Evolutionary conservation across 805 yeast genomes (phyloP), one percentile per base, ranked within the genome.

Genomic region (Yarrowia hollandica): DNA sequence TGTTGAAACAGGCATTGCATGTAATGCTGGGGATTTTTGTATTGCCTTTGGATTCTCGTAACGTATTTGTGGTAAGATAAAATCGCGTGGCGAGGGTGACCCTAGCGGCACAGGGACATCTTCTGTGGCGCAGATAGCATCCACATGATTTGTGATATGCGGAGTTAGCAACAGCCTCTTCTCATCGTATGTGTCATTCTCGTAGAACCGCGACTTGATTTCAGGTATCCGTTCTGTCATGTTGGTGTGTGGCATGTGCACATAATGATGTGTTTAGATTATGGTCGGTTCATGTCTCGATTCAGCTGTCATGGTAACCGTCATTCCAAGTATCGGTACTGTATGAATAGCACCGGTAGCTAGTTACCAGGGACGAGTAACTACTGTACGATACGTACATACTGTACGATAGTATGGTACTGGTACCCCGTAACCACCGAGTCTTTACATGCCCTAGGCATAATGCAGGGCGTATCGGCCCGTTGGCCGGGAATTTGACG

Each of bases 401-500:
- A n/a, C n/a, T n/a, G n/a, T n/a, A n/a, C n/a, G n/a, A n/a, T n/a
- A 26, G 30, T 5, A 26, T 10, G 30, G 12, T 26, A 26, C 30
- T 10, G 11, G 30, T 26, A 26, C 12, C 9, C 30, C 11, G 30
- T 26, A 26, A 26, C 11, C 30, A 12, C 9, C 9, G 30, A 26
- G 30, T 26, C 11, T 10, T 10, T 21, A 23, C 44, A 23, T 39
- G 21, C 44, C 16, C 30, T 9, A 39, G 8, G 19, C 30, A 23
- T 25, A 19, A 41, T 41, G 46, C 46, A 41, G 46, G 46, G 31
- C 22, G n/a, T 11, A 15, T 38, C 14, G n/a, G n/a, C n/a, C n/a
- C n/a, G n/a, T n/a, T n/a, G n/a, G n/a, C n/a, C n/a, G n/a, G n/a
- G n/a, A n/a, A n/a, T n/a, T n/a, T n/a, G n/a, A n/a, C n/a, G n/a